Evolutionary conservation across 768 basidiomycete species (phyloP).

Genomic region (Kwoniella europaea): DNA sequence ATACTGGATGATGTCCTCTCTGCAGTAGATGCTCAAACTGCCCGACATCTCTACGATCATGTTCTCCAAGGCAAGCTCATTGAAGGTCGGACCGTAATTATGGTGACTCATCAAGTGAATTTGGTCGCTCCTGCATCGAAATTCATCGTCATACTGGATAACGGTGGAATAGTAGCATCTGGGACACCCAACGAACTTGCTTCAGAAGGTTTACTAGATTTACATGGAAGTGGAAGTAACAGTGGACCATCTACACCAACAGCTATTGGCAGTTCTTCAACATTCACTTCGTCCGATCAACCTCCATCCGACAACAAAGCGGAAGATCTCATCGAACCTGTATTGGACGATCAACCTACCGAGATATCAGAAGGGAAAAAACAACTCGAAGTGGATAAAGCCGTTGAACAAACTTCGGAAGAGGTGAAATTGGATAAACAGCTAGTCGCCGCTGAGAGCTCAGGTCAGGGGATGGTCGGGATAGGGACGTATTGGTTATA

Average conservation of each 20-base stretch:
- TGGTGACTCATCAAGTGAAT: slow-evolving; percentile 57
- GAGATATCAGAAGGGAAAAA: slow-evolving; percentile 48
- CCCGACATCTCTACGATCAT: slow-evolving; percentile 50
- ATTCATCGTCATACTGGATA: slow-evolving; percentile 52
- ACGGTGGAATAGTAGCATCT: slow-evolving; percentile 41
- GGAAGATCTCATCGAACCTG: slow-evolving; percentile 38
- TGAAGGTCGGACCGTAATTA: slow-evolving; percentile 46
- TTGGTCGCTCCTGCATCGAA: slow-evolving; percentile 52
- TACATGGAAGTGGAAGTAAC: slow-evolving; percentile 22
- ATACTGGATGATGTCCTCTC: slow-evolving; percentile 56
- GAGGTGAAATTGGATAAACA: slow-evolving; percentile 46
- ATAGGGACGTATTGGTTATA: slow-evolving; percentile 49
- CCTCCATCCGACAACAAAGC: background rate
- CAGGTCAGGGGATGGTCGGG: slow-evolving; percentile 47
- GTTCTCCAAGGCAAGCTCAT: slow-evolving; percentile 40
- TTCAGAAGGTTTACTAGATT: slow-evolving; percentile 38
- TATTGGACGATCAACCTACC: slow-evolving; percentile 32
- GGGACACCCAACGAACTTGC: slow-evolving; percentile 45
- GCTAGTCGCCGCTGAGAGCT: slow-evolving; percentile 49
- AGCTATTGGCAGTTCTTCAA: slow-evolving; percentile 16
- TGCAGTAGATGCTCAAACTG: slow-evolving; percentile 57
- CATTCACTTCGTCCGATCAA: slow-evolving; percentile 12
- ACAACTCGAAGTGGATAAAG: slow-evolving; percentile 40
- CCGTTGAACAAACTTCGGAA: slow-evolving; percentile 23
- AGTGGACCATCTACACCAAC: slow-evolving; percentile 13